Base-by-base conservation (phyloP, 768 basidiomycete species). In the Wakefieldia striispora region DNA sequence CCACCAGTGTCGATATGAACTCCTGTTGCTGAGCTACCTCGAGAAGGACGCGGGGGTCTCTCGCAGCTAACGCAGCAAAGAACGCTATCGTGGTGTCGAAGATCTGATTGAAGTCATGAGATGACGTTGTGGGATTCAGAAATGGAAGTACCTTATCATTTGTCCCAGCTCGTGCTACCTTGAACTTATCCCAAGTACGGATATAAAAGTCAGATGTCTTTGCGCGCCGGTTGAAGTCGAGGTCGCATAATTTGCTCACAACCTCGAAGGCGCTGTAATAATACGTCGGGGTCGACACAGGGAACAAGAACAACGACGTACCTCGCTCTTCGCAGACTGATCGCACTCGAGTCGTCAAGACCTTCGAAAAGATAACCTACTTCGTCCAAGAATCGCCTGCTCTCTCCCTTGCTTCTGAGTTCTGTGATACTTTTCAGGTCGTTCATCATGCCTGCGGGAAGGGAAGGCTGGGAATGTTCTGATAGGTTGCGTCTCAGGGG, bases 351-450 rank as follows among this genome's bases (percentile, higher is more conserved):
- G 10, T 66, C 57, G 23, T 82, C 80, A 67, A 92, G 76, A 1
- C 91, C 88, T 65, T 93, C 91, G 53, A 91, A 86, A 5, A 92
- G 68, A 67, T 91, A 93, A 0, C 91, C 91, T 3, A 91, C 79
- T 59, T 91, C 90, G 52, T 93, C 91, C 37, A 91, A 65, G 61
- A 92, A 92, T 14, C 88, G 73, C 53, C 90, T 74, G 46, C 75
- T 83, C 68, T 92, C 88, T 12, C 91, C 91, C 63, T 88, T 88
- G 60, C 79, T 86, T 48, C 89, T 71, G 34, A 92, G 72, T 54
- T 92, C 90, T 1, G 87, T 86, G 38, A 91, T 88, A 51, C 86
- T 89, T 67, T 86, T 86, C 42, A 88, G 60, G 29, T 86, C 83
- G 54, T 88, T 87, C 74, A 81, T 81, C 79, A 84, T 80, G 12